Evolutionary conservation across 2,329 filamentous ascomycete genomes (phyloP).

Genomic region (Capronia coronata): DNA sequence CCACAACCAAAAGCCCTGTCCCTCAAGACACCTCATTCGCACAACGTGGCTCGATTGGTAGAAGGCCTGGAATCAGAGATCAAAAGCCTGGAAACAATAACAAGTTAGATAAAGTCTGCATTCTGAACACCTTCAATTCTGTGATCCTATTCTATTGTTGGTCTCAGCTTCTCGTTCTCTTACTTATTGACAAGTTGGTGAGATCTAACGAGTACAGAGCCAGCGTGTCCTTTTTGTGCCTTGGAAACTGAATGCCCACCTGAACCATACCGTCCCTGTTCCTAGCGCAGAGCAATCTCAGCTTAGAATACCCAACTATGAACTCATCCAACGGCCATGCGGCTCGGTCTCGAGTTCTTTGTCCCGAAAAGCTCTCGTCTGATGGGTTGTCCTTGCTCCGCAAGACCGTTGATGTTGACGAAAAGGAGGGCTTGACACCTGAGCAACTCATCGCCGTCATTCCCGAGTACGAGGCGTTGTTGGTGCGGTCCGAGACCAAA

Average conservation of each 20-base stretch:
- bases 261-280: not conserved
- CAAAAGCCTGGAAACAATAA: constrained; percentile 5
- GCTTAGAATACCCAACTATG: constrained; percentile 2
- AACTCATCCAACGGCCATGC: constrained; percentile 19
- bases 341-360: constrained; percentile 53
- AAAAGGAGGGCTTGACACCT: constrained; percentile 55
- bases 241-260: not conserved
- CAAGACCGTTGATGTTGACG: constrained; percentile 63
- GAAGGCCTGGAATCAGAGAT: not conserved
- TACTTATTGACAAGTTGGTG: too few species aligned
- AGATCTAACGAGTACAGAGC: too few species aligned
- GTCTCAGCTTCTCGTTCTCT: not conserved
- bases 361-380: constrained; percentile 73
- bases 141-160: not conserved
- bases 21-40: not conserved
- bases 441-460: constrained; percentile 62
- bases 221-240: not conserved
- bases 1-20: not conserved
- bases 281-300: not conserved
- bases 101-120: not conserved
- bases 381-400: constrained; percentile 67
- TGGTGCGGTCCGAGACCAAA: constrained; percentile 75
- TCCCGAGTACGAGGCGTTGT: constrained; percentile 65
- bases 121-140: not conserved
- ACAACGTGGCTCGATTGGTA: constrained; percentile 6